Base-by-base conservation (phyloP, 2,329 filamentous ascomycete genomes). In the Bretziella fagacearum region DNA sequence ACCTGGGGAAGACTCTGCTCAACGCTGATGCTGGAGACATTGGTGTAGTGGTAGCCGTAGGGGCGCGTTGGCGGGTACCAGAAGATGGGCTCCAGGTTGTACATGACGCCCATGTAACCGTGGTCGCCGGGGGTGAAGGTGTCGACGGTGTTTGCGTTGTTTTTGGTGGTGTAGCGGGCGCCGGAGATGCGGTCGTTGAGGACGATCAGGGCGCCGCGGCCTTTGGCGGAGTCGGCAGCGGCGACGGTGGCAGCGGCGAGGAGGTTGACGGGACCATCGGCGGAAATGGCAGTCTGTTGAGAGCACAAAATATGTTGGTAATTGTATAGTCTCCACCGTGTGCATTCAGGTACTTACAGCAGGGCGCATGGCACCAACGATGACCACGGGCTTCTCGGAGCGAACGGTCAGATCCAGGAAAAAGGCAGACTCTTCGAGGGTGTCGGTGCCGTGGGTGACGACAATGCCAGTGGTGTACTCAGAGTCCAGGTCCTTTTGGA, bases 381-480 rank as follows among this genome's bases (percentile, higher is more conserved):
- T 55, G 3, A 79, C 66, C 4, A 79, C 64, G 1, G 75, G 74
- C 57, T 79, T 78, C 25, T 64, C 63, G 36, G 67, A 71, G 53
- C 68, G 67, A 27, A 77, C 57, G 0, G 71, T 74, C 3, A 72
- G 59, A 52, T 78, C 70, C 6, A 79, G 60, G 61, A 77, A 78
- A 61, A 79, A 78, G 6, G 74, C 71, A 0, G 71, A 70, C 57
- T 79, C 75, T 54, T 79, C 75, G 1, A 80, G 63, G 0, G 73
- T 77, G 54, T 81, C 77, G 6, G 77, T 80, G 41, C 77, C 76
- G 54, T 80, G 76, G 0, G 76, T 79, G 46, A 81, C 61, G 4
- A 79, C 71, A 5, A 69, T 71, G 29, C 68, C 73, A 59, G 62
- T 58, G 27, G 58, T 59, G 43, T 59, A 53, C n/a, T 60, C 59